A percentile compares a stretch with the other conserved stretches of the same genome.
Conservation (phyloP, 2,329 filamentous ascomycete species). For the Phaeosphaeriaceae sp. region DNA sequence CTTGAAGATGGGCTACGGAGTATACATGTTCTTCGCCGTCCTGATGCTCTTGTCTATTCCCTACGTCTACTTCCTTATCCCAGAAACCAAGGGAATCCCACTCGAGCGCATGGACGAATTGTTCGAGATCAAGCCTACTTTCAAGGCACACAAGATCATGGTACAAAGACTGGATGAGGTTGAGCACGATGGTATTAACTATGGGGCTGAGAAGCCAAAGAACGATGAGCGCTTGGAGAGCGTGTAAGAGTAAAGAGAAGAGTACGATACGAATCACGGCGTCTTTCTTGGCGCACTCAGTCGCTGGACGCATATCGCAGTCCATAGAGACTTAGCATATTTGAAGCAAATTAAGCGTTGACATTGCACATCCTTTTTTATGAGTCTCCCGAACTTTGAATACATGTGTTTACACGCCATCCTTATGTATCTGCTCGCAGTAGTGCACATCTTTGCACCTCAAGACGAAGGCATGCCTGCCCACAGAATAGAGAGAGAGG, state of each 20-base stretch:
- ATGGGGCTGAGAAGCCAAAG: conserved; percentile 46
- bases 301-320: too few species aligned
- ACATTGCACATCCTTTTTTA: too few species aligned
- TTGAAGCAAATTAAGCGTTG: too few species aligned
- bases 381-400: too few species aligned
- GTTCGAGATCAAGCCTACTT: conserved; percentile 53
- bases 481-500: too few species aligned
- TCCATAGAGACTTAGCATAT: too few species aligned
- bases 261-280: not conserved
- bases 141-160: conserved; percentile 50
- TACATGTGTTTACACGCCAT: too few species aligned
- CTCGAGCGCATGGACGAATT: conserved; percentile 58
- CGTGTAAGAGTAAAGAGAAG: conserved; percentile 4
- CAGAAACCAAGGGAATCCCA: conserved; percentile 55
- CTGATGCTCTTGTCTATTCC: conserved; percentile 55
- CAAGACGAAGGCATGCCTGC: too few species aligned
- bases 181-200: conserved; percentile 40
- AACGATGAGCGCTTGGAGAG: conserved; percentile 19
- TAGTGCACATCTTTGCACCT: too few species aligned
- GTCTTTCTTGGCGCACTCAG: too few species aligned
- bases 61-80: conserved; percentile 43
- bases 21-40: conserved; percentile 57
- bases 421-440: too few species aligned
- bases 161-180: conserved; percentile 46
- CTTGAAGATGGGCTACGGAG: conserved; percentile 53